Conservation (phyloP, 192 early-diverging fungal genomes). For the Spizellomyces sp. region DNA sequence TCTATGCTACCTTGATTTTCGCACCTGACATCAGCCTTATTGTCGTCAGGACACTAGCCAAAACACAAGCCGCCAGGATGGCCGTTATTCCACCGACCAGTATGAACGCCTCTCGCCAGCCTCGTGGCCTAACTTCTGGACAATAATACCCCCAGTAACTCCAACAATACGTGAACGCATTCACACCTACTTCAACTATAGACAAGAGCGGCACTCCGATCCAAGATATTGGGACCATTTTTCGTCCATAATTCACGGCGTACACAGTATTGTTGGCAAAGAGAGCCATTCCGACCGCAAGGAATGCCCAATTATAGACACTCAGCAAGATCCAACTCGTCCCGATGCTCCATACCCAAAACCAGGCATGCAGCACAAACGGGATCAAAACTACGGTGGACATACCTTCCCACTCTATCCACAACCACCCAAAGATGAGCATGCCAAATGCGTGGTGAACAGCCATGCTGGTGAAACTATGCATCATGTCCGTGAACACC, state of each 20-base stretch:
- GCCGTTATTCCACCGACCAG: not conserved
- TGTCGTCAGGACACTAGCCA: not conserved
- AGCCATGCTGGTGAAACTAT: conserved; percentile 5
- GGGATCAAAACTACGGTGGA: conserved; percentile 5
- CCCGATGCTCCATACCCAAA: conserved; percentile 4
- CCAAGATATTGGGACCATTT: not conserved
- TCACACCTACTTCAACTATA: conserved; percentile 8
- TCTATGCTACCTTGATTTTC: too few relatives aligned
- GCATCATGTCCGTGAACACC: conserved; percentile 1
- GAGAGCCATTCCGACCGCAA: not conserved
- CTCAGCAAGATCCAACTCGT: conserved; percentile 2
- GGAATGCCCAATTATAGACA: conserved; percentile 6
- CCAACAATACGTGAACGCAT: conserved; percentile 12
- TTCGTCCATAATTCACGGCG: not conserved
- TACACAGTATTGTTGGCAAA: not conserved
- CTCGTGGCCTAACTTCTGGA: not conserved
- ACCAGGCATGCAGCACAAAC: conserved; percentile 7
- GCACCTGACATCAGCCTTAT: not conserved
- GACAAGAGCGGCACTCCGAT: not conserved
- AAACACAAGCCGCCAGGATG: not conserved
- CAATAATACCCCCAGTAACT: conserved; percentile 5
- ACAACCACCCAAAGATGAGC: not conserved
- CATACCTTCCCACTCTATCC: not conserved
- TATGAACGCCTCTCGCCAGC: not conserved
- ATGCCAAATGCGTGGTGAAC: conserved; percentile 3